These are phyloP conservation scores for Collybia sordida DNA, from an alignment of 768 basidiomycete species.

Conservation along the genomic window DNA sequence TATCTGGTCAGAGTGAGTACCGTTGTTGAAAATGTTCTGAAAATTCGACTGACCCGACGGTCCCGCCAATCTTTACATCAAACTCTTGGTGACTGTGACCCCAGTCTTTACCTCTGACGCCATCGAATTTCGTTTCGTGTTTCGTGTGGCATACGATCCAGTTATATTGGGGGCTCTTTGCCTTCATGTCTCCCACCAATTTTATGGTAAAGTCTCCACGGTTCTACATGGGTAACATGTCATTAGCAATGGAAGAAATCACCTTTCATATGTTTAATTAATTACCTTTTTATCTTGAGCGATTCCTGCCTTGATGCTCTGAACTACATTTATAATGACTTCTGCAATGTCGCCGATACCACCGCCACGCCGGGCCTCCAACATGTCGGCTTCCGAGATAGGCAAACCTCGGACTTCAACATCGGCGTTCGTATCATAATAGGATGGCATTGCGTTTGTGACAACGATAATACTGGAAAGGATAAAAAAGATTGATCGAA, in stretches of 20 bases:
- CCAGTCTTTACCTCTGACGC: conserved; percentile 20
- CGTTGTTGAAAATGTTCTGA: neutral
- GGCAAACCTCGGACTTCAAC: neutral
- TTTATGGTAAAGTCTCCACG: conserved; percentile 2
- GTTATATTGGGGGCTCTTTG: conserved; percentile 11
- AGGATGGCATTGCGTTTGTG: neutral
- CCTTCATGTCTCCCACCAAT: neutral
- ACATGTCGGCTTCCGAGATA: neutral
- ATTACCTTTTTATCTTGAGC: neutral
- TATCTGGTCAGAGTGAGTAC: conserved; percentile 6
- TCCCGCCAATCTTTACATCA: conserved; percentile 13
- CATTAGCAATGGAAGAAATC: neutral
- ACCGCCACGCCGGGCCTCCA: neutral
- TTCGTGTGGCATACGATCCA: conserved; percentile 20
- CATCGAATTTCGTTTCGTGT: conserved; percentile 18
- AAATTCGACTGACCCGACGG: conserved; percentile 10
- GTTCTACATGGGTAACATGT: neutral
- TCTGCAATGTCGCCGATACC: neutral
- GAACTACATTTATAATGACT: neutral
- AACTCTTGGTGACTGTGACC: conserved; percentile 23
- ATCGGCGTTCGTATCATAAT: neutral
- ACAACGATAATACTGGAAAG: neutral
- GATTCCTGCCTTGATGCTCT: neutral
- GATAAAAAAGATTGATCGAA: neutral
- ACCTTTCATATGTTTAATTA: neutral